Conservation (phyloP, 495 filamentous ascomycete genomes). For the Tetracladium setigerum region DNA sequence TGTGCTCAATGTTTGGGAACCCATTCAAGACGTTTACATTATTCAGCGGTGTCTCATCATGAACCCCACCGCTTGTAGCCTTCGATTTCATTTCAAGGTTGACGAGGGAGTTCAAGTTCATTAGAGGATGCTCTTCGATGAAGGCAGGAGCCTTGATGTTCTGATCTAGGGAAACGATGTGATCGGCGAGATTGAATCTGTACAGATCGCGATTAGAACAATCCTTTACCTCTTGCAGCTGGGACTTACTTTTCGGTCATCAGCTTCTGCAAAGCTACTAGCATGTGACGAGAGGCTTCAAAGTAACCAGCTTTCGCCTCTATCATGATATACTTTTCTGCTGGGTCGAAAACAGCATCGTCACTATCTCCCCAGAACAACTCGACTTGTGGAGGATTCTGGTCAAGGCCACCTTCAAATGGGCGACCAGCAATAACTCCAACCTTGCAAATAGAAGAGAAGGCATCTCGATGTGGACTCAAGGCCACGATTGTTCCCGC, state of each 20-base stretch:
- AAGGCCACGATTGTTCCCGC: conserved; percentile 53
- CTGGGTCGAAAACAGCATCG: conserved; percentile 52
- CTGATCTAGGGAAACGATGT: conserved; percentile 43
- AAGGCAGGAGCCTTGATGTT: conserved; percentile 40
- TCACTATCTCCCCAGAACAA: conserved; percentile 48
- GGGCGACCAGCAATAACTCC: conserved; percentile 57
- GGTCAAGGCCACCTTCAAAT: conserved; percentile 33
- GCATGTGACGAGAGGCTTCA: conserved; percentile 52
- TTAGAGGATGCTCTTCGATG: conserved; percentile 33
- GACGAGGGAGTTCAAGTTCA: conserved; percentile 34
- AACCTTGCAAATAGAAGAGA: conserved; percentile 45
- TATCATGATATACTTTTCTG: conserved; percentile 56
- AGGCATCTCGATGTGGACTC: conserved; percentile 44
- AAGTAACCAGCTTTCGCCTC: conserved; percentile 52
- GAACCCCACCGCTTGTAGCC: background rate
- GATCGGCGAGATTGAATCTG: conserved; percentile 51
- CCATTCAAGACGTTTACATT: conserved; percentile 38
- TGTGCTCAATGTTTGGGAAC: conserved; percentile 37
- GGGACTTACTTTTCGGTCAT: conserved; percentile 43
- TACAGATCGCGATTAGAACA: background rate
- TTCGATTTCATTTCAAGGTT: background rate
- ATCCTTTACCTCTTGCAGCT: background rate
- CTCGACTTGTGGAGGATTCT: conserved; percentile 58
- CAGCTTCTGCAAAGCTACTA: conserved; percentile 56
- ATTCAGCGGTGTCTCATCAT: conserved; percentile 4